Evolutionary conservation across 2,329 filamentous ascomycete species (phyloP).

Genomic region (Colletotrichum falcatum): DNA sequence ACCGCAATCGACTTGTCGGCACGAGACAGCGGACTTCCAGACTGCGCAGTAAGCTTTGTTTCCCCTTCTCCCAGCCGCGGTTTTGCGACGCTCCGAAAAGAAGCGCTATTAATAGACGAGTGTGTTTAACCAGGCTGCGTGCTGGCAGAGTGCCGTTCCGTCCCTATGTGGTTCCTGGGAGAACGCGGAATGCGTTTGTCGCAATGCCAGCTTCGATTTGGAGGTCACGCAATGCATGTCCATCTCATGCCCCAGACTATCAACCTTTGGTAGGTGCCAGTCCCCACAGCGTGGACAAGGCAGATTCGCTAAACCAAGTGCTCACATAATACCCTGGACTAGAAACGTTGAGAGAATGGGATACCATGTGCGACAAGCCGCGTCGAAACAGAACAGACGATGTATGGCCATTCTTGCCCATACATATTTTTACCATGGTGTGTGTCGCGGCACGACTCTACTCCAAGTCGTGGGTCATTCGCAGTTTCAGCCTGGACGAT

Average conservation of each 20-base stretch:
- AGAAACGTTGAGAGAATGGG: conserved; percentile 29
- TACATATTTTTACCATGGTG: conserved; percentile 17
- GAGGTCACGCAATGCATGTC: conserved; percentile 27
- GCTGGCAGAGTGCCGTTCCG: conserved; percentile 13
- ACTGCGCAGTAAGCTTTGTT: not conserved
- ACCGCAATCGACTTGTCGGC: conserved; percentile 6
- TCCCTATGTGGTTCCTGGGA: conserved; percentile 12
- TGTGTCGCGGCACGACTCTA: conserved; percentile 21
- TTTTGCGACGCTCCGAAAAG: not conserved
- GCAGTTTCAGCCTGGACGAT: conserved; percentile 22
- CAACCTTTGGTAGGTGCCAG: conserved; percentile 22
- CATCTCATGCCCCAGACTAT: conserved; percentile 22
- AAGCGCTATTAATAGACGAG: not conserved
- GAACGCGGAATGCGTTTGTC: conserved; percentile 14
- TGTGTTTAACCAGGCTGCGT: not conserved
- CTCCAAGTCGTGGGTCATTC: conserved; percentile 15
- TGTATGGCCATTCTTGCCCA: conserved; percentile 28
- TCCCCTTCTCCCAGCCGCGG: not conserved
- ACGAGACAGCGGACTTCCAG: conserved; percentile 13
- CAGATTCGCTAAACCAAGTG: no score
- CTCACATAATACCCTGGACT: not conserved
- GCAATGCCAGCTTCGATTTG: conserved; percentile 3
- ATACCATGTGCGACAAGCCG: conserved; percentile 22
- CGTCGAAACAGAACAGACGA: conserved; percentile 9
- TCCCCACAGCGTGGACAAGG: not conserved